Conservation (phyloP, 345 rosid species). For the Rhodomyrtus tomentosa region DNA sequence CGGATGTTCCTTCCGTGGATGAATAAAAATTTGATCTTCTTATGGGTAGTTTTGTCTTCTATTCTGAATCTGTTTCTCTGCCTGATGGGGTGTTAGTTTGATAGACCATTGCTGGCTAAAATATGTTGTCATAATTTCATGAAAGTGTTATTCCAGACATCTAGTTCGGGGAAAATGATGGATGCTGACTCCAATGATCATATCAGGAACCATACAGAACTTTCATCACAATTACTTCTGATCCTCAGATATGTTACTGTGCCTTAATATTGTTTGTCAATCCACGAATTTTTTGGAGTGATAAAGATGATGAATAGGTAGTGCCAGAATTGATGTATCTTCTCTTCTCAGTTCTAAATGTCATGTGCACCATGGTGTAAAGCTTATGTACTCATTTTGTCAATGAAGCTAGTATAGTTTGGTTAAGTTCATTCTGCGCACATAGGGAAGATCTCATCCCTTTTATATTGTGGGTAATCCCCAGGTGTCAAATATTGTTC, state of each 20-base stretch:
- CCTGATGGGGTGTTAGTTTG: background rate
- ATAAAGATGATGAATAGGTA: background rate
- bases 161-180: background rate
- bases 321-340: background rate
- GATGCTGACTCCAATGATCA: background rate
- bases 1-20: background rate
- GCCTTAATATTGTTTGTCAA: background rate
- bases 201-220: background rate
- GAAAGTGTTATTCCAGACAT: background rate
- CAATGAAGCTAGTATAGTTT: background rate
- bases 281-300: background rate
- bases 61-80: background rate
- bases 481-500: background rate
- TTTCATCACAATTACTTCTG: background rate
- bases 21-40: background rate
- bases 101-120: background rate
- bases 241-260: background rate
- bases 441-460: background rate
- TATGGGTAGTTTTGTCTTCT: background rate
- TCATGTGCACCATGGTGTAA: background rate
- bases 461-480: background rate
- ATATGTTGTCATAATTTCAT: background rate
- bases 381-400: background rate
- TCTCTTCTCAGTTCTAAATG: background rate
- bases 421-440: background rate